Base-by-base conservation (phyloP, 1,139 yeast species). In the Diutina rugosa region DNA sequence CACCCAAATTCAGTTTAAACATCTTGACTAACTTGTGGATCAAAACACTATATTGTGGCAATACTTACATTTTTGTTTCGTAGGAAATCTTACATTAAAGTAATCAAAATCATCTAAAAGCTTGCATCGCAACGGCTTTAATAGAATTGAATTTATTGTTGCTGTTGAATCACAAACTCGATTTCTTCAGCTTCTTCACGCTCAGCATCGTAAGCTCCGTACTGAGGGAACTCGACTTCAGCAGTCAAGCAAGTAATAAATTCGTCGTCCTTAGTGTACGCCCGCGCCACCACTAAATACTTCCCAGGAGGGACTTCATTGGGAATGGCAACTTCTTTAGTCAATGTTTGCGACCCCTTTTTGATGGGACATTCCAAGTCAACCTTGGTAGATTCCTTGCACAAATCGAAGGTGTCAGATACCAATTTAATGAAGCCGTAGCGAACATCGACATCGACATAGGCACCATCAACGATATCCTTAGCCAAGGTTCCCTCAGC, bases 221-320 rank as follows among this genome's bases (percentile, higher is more conserved):
- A 49, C 16, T 65, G 67, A 10, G 81, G 82, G 70, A 87, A 85
- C 56, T 80, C 82, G 51, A 91, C 85, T 9, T 84, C 78, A 14
- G 96, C 97, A 45, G 88, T 81, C 65, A 93, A 76, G 69, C 99
- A 93, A 44, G 97, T 84, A 62, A 93, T 84, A 61, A 85, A 79
- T 55, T 80, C 84, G 63, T 88, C 97, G 57, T 87, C 90, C 56
- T 73, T 81, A 53, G 96, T 90, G 72, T 80, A 93, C 5, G 98
- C 99, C 65, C 93, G 82, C 21, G 97, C 98, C 59, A 78, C 76
- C 55, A 91, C 96, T 51, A 80, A 72, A 72, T 93, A 93, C 68
- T 81, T 86, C 52, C 98, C 99, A 35, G 98, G 97, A 58, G 99
- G 98, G 30, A 91, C 96, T 69, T 90, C 95, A n/a, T 78, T 74